Evolutionary conservation across 2,329 filamentous ascomycete genomes (phyloP).

Genomic region (Fusarium drepaniforme): DNA sequence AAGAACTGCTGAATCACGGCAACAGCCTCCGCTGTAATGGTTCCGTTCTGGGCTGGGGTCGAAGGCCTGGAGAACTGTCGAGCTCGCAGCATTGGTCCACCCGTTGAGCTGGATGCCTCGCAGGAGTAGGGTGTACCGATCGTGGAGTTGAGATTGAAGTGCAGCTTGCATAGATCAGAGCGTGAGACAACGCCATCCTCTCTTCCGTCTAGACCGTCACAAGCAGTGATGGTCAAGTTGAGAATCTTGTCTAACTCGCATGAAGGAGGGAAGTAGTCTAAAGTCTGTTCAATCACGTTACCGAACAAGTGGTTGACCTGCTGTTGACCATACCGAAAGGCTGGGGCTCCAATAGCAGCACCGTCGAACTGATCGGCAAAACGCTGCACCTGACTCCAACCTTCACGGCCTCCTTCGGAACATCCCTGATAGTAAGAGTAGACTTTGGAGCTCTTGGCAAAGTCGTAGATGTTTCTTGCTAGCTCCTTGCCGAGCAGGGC

Average conservation of each 20-base stretch:
- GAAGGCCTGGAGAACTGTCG: conserved; percentile 19
- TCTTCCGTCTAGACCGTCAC: conserved; percentile 12
- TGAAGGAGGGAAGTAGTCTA: conserved; percentile 52
- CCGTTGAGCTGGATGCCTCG: conserved; percentile 27
- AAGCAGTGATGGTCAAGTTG: conserved; percentile 53
- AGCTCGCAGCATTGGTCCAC: conserved; percentile 19
- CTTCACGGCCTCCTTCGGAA: conserved; percentile 62
- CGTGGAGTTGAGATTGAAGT: conserved; percentile 34
- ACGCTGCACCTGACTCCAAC: conserved; percentile 41
- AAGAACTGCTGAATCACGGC: conserved; percentile 50
- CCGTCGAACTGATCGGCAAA: conserved; percentile 30
- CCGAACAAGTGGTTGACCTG: conserved; percentile 56
- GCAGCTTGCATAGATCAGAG: conserved; percentile 12
- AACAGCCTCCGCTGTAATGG: conserved; percentile 49
- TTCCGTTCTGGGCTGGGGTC: conserved; percentile 48
- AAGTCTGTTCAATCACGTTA: conserved; percentile 51
- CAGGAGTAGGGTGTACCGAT: conserved; percentile 51
- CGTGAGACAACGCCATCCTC: conserved; percentile 6
- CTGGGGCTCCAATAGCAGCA: conserved; percentile 24
- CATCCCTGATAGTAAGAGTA: conserved; percentile 67
- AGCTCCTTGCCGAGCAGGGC: conserved; percentile 57
- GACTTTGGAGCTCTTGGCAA: conserved; percentile 43
- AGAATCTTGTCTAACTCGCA: conserved; percentile 63
- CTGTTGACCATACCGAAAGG: conserved; percentile 53
- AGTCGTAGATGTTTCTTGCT: conserved; percentile 54